Evolutionary conservation across 2,329 filamentous ascomycete species (phyloP).

Genomic region (Fusarium nelsonii): DNA sequence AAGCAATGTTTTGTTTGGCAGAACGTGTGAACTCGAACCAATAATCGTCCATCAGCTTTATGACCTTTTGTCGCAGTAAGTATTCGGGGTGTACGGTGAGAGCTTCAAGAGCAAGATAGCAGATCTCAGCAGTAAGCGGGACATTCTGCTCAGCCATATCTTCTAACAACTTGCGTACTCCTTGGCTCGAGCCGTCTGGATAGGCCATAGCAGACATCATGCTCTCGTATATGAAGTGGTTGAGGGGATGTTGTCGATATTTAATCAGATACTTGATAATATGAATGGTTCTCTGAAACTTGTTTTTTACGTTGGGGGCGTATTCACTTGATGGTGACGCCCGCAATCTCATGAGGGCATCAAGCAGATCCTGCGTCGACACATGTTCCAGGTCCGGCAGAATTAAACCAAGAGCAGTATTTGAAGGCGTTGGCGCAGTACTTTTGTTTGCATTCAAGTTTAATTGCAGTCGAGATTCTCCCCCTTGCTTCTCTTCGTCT

Average conservation of each 20-base stretch:
- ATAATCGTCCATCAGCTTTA: slow-evolving; percentile 78
- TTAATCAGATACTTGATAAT: slow-evolving; percentile 71
- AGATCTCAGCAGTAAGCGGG: slow-evolving; percentile 73
- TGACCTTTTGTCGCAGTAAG: slow-evolving; percentile 75
- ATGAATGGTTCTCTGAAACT: slow-evolving; percentile 49
- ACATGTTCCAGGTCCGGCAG: slow-evolving; percentile 16
- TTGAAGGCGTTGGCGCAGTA: background rate
- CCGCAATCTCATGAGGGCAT: slow-evolving; percentile 49
- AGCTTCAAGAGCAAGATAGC: slow-evolving; percentile 77
- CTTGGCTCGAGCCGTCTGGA: slow-evolving; percentile 73
- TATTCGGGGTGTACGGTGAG: slow-evolving; percentile 90
- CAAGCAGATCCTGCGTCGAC: slow-evolving; percentile 42
- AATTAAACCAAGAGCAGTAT: slow-evolving; percentile 19
- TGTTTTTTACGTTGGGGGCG: slow-evolving; percentile 38
- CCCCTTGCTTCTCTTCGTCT: background rate
- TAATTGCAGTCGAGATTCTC: background rate
- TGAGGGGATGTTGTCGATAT: slow-evolving; percentile 66
- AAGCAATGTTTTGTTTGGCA: slow-evolving; percentile 74
- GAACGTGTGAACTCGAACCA: slow-evolving; percentile 69
- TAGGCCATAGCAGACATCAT: slow-evolving; percentile 79
- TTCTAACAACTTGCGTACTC: slow-evolving; percentile 72
- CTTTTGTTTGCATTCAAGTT: background rate
- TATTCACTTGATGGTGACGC: slow-evolving; percentile 31
- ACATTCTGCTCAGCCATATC: slow-evolving; percentile 77
- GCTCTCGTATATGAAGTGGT: slow-evolving; percentile 75